A percentile compares a stretch with the other conserved stretches of the same genome.
phyloP scores from a whole-genome alignment of 1,139 yeast genomes.

The Pichia inconspicua region DNA sequence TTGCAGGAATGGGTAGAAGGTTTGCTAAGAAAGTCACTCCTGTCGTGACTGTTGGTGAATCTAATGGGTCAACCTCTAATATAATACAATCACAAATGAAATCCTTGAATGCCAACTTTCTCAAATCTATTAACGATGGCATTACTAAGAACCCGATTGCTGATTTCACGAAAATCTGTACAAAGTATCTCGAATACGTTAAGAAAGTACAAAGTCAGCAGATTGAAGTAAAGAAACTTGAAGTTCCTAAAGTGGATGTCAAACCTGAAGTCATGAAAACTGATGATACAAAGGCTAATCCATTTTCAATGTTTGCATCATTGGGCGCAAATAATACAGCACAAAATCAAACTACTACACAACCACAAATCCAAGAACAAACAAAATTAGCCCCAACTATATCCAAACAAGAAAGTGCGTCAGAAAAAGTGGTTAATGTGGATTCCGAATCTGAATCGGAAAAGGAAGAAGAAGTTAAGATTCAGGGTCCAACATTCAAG shows the following conservation, averaged over 20 bases:
- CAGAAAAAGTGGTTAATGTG: conserved; percentile 7
- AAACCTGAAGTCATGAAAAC: conserved; percentile 12
- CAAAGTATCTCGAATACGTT: conserved; percentile 54
- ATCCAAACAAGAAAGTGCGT: conserved; percentile 1
- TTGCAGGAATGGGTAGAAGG: conserved; percentile 21
- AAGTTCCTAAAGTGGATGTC: conserved; percentile 21
- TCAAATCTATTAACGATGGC: conserved; percentile 40
- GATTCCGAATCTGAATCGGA: conserved; percentile 28
- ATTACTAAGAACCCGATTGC: conserved; percentile 42
- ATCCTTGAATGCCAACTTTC: conserved; percentile 65
- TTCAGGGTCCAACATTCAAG: conserved; percentile 62
- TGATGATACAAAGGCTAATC: conserved; percentile 12
- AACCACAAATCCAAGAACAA: not conserved
- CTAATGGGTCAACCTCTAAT: not conserved
- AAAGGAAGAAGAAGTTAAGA: conserved; percentile 36
- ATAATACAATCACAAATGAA: conserved; percentile 37
- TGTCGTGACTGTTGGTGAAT: not conserved
- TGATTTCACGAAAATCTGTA: conserved; percentile 49
- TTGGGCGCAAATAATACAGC: not conserved
- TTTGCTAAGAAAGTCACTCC: conserved; percentile 8
- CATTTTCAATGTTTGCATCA: conserved; percentile 14
- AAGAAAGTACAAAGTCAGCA: conserved; percentile 32
- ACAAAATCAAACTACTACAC: conserved; percentile 4
- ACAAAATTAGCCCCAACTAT: not conserved
- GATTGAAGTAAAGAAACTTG: conserved; percentile 20